Base-by-base conservation (phyloP, 225 moss, liverwort and hornwort species). In the Neckera pumila region DNA sequence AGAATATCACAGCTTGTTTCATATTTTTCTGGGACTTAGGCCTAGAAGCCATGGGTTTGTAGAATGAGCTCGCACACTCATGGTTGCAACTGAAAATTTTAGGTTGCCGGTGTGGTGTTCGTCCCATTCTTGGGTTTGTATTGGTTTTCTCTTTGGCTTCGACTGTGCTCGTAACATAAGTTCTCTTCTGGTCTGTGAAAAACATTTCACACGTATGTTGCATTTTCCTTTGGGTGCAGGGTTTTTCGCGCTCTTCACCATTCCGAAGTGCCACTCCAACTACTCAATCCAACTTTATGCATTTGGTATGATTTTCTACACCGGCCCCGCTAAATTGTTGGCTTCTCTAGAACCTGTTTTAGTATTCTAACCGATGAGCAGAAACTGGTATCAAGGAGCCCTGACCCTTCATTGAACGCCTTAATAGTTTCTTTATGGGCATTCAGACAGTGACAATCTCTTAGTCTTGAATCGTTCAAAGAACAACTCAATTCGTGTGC, bases 201-300 rank as follows among this genome's bases (percentile, higher is more conserved):
- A 80, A 42, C 28, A 15, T 30, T 57, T 85, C 23, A n/a, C 56
- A 57, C 19, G 21, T 76, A 60, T 75, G 22, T 45, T 60, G 51
- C 30, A 67, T 80, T 60, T 80, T 65, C 51, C 79, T 88, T 84
- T 66, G 73, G 75, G 26, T 94, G 90, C 95, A 99, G 98, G 92
- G 11, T 99, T 96, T 90, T 91, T 99, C 77, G 94, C 92, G 33
- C 92, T 96, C 86, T 97, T 99, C 79, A 92, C 86, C 53, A 81
- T 97, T 87, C 97, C 98, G 26, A 97, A 97, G 87, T 94, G 95
- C 84, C 90, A 93, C 72, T 92, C 94, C 54, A 92, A 89, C 57
- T 97, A 99, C 84, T 96, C 98, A 23, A 86, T 90, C 74, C 98
- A 97, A 87, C 92, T 99, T 42, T 92, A 95, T 87, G 93, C 92